Evolutionary conservation across 176 grass and related monocot species (phyloP).

Genomic region (Oryza punctata): DNA sequence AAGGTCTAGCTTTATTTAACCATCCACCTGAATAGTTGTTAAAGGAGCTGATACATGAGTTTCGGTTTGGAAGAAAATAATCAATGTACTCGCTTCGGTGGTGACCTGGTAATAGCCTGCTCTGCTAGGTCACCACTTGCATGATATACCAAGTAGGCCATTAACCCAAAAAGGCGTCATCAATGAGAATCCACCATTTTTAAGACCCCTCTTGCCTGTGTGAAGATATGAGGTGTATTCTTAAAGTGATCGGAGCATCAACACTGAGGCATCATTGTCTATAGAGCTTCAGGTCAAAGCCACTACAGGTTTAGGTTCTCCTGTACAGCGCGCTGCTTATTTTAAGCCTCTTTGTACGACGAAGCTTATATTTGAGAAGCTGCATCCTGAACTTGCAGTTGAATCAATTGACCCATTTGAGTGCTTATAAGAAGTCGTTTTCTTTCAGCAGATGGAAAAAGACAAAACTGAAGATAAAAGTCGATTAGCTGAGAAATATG

Average conservation of each 20-base stretch:
- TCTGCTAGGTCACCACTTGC: neutral
- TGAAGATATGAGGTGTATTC: neutral
- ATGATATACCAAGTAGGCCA: neutral
- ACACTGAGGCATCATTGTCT: neutral
- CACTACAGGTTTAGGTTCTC: neutral
- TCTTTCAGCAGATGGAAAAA: constrained; percentile 42
- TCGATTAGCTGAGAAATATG: constrained; percentile 33
- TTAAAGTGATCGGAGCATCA: neutral
- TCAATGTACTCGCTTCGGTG: neutral
- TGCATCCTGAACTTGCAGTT: neutral
- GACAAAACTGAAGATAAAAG: constrained; percentile 36
- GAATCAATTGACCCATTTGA: neutral
- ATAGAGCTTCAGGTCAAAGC: neutral
- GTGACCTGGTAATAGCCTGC: neutral
- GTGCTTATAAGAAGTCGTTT: neutral
- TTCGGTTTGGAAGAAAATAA: neutral
- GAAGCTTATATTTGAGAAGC: constrained; percentile 19
- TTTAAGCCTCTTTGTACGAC: neutral
- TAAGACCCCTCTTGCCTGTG: neutral
- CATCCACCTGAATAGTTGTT: neutral
- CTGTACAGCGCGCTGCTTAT: neutral
- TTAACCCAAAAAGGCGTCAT: neutral
- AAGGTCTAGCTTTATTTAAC: neutral
- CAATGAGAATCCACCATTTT: neutral
- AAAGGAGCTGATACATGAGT: neutral